phyloP scores from a whole-genome alignment of 768 basidiomycete species.

The Heimioporus sp. region DNA sequence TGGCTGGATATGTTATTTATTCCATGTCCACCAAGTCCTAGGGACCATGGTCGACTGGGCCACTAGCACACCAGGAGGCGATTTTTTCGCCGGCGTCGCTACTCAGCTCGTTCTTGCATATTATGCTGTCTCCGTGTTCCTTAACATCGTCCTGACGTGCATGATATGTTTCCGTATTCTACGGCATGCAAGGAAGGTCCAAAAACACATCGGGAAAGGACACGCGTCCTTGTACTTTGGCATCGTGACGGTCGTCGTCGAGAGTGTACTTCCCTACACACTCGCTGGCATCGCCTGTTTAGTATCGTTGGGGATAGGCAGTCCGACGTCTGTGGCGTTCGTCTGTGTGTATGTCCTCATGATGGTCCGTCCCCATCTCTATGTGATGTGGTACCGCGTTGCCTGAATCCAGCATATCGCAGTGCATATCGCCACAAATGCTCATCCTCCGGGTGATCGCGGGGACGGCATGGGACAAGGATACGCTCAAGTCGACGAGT shows the following conservation, averaged over 20 bases:
- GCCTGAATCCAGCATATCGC: too few relatives aligned
- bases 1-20: neutral
- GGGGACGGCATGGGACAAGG: too few relatives aligned
- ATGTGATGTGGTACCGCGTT: too few relatives aligned
- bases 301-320: too few relatives aligned
- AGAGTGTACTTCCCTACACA: slow-evolving; percentile 13
- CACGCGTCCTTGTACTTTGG: slow-evolving; percentile 6
- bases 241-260: slow-evolving; percentile 7
- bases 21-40: neutral
- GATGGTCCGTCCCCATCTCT: too few relatives aligned
- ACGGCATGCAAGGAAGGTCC: neutral
- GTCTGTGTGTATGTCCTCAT: too few relatives aligned
- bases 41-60: slow-evolving; percentile 1
- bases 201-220: slow-evolving; percentile 1
- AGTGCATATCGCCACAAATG: too few relatives aligned
- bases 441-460: too few relatives aligned
- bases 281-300: neutral
- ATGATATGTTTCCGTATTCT: slow-evolving; percentile 12
- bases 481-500: too few relatives aligned
- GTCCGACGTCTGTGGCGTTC: too few relatives aligned
- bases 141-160: slow-evolving; percentile 2
- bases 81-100: neutral
- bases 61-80: neutral
- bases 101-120: slow-evolving; percentile 2
- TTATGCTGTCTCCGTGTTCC: neutral